A percentile compares a stretch with the other conserved stretches of the same genome.
Evolutionary conservation across 371 early-diverging fungal species (phyloP).

Genomic region (Conidiobolus incongruus): DNA sequence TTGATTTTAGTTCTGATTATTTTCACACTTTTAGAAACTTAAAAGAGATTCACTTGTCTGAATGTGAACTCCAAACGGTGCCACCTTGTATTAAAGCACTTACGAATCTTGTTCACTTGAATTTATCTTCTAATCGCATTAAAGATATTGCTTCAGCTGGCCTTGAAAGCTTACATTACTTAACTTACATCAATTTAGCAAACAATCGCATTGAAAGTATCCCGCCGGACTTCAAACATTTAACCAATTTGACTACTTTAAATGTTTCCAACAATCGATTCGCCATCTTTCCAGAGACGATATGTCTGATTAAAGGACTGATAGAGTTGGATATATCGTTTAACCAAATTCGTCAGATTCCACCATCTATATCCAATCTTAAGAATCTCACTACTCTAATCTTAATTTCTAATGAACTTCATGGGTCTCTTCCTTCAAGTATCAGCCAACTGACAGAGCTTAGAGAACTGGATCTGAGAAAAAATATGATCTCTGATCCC

Average conservation of each 20-base stretch:
- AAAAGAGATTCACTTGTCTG: constrained; percentile 37
- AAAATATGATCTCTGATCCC: constrained; percentile 40
- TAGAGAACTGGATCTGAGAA: constrained; percentile 47
- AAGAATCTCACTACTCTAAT: constrained; percentile 29
- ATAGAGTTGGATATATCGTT: constrained; percentile 57
- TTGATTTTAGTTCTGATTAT: constrained; percentile 50
- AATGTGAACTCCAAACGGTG: constrained; percentile 32
- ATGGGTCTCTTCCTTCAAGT: constrained; percentile 36
- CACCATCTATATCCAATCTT: constrained; percentile 47
- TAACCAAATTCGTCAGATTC: constrained; percentile 50
- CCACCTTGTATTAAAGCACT: constrained; percentile 32
- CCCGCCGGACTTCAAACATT: constrained; percentile 26
- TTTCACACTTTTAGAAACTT: constrained; percentile 36
- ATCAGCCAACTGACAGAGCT: constrained; percentile 34
- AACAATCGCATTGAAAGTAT: constrained; percentile 45
- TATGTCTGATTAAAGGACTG: constrained; percentile 33
- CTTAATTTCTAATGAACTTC: constrained; percentile 46
- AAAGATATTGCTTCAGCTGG: constrained; percentile 24
- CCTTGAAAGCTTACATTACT: constrained; percentile 23
- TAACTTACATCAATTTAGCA: constrained; percentile 33
- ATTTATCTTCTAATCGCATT: constrained; percentile 55
- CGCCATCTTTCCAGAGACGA: constrained; percentile 28
- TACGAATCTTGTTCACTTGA: constrained; percentile 29
- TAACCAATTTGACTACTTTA: constrained; percentile 29
- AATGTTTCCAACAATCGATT: constrained; percentile 66